A percentile compares a stretch with the other conserved stretches of the same genome.
phyloP scores from a whole-genome alignment of 2,329 filamentous ascomycete species.

The Lachnellula suecica region DNA sequence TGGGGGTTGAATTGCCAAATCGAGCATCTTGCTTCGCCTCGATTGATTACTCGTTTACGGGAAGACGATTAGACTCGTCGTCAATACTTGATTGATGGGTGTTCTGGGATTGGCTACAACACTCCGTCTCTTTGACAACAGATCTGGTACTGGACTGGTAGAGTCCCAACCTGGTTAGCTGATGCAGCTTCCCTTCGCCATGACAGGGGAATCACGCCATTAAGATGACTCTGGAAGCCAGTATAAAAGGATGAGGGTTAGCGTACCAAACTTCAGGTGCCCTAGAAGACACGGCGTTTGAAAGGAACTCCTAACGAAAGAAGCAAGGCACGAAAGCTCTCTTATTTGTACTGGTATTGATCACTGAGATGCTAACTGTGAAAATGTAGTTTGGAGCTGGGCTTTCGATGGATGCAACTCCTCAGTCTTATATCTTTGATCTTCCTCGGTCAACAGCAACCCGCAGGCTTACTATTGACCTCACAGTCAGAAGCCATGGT shows the following conservation, averaged over 20 bases:
- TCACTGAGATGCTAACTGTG: background rate
- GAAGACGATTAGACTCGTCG: background rate
- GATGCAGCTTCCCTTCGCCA: background rate
- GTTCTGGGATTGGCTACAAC: background rate
- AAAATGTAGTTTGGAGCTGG: too few species aligned
- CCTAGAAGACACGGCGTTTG: background rate
- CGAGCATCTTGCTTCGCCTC: slow-evolving; percentile 16
- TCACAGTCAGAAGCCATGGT: background rate
- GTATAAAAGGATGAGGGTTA: background rate
- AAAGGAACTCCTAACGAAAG: background rate
- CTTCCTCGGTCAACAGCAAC: too few species aligned
- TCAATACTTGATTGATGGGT: background rate
- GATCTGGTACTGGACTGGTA: background rate
- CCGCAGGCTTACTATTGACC: background rate
- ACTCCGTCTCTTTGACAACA: background rate
- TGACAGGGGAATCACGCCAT: background rate
- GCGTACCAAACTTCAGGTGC: background rate
- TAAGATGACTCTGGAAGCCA: background rate
- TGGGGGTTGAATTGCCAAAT: slow-evolving; percentile 29
- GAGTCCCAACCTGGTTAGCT: background rate
- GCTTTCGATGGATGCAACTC: background rate
- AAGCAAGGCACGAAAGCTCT: background rate
- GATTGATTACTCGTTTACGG: background rate
- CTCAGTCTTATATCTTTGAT: background rate
- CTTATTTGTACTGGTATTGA: background rate